Conservation (phyloP, 345 rosid genomes). For the Schrenkiella parvula region DNA sequence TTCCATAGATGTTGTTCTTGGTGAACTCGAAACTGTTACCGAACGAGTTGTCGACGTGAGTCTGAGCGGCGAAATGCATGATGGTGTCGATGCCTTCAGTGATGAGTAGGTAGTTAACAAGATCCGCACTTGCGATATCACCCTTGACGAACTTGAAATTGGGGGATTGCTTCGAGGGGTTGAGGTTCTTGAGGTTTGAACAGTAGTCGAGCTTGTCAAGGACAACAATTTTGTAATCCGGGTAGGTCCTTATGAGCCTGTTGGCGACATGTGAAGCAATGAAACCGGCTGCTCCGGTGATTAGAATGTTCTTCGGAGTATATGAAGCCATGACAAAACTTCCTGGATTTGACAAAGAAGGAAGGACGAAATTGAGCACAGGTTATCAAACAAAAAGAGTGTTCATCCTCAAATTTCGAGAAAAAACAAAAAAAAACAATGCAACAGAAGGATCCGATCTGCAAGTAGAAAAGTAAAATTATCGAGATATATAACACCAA, state of each 20-base stretch:
- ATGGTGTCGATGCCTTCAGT: constrained; percentile 80
- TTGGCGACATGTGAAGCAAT: constrained; percentile 75
- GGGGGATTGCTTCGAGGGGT: constrained; percentile 54
- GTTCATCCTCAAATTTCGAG: not conserved
- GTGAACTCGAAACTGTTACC: constrained; percentile 90
- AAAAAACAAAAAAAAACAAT: not conserved
- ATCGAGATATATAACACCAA: not conserved
- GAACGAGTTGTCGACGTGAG: constrained; percentile 78
- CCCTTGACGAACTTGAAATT: constrained; percentile 80
- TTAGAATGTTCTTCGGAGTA: constrained; percentile 69
- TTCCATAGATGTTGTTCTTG: constrained; percentile 74
- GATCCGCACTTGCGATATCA: constrained; percentile 72
- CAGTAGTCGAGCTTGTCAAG: constrained; percentile 87
- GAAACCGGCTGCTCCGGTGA: constrained; percentile 84
- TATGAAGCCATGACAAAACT: constrained; percentile 36
- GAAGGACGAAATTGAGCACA: not conserved
- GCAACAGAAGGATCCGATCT: not conserved
- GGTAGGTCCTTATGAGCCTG: constrained; percentile 61
- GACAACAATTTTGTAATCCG: constrained; percentile 73
- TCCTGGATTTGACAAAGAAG: not conserved
- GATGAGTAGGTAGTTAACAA: constrained; percentile 79
- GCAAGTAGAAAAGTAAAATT: not conserved
- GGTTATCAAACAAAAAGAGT: not conserved
- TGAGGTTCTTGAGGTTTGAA: constrained; percentile 65
- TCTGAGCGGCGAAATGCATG: constrained; percentile 89